Base-by-base conservation (phyloP, 345 rosid genomes). In the Pugionium cornutum region DNA sequence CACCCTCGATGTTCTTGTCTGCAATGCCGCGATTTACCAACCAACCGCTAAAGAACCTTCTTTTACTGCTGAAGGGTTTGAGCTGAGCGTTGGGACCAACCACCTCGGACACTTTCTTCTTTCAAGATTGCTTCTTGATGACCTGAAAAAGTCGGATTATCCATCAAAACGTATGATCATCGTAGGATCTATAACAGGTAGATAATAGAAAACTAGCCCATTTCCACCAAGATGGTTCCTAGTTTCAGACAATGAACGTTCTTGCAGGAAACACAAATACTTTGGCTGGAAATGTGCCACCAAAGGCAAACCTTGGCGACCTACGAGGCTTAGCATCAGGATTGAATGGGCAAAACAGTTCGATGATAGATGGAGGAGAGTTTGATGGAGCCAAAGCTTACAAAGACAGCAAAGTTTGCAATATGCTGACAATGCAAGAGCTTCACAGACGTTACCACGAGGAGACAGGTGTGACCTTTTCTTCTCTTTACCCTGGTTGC, bases 401-500 rank as follows among this genome's bases (percentile, higher is more conserved):
- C 76, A 94, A 90, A 78, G 99, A 94, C 83, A 94, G 99, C 80
- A 94, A 94, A 68, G 97, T 94, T 46, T 94, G 97, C 82, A 94
- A 94, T 70, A 94, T 94, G 97, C 83, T 94, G 36, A 84, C 86
- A 1, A 94, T 94, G 97, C 99, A 90, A 66, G 95, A 94, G 68
- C 89, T 90, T 80, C 99, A 94, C 73, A 79, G 97, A 71, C 90
- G 92, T 30, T 90, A 70, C 80, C 99, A 90, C 4, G 92, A 94
- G 67, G 95, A 90, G 31, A 86, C 96, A 0, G 99, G 86, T 8
- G 84, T 94, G 53, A 79, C 96, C 8, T 94, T 94, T 6, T 89
- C 97, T 5, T 94, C 96, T 59, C 88, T 94, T 33, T 94, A 90
- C 79, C 99, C 99, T 0, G 99, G 99, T 36, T 94, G 99, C 83